Evolutionary conservation across 2,329 filamentous ascomycete genomes (phyloP), one percentile per base, ranked within the genome.

Genomic region (Colletotrichum falcatum): DNA sequence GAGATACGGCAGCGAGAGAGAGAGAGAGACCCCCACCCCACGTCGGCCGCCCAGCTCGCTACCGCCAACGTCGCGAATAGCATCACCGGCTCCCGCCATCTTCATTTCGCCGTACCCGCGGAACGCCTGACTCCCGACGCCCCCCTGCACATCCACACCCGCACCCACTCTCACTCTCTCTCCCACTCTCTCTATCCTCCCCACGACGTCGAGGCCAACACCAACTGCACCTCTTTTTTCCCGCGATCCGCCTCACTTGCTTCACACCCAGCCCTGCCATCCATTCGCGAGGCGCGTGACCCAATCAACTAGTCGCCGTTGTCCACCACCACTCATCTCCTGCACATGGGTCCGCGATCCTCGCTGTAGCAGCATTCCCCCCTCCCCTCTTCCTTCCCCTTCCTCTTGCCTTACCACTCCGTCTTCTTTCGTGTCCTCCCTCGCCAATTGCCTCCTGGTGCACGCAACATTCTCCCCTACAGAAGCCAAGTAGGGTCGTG

Each of bases 331-430:
- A 58, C 26, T 51, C 56, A 20, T 33, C 56, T 44, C 23, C 63
- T 58, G 63, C 67, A 70, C 67, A 70, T 70, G 67, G 63, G 67
- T 70, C 67, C 63, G 63, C 67, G 63, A 67, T 66, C n/a, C 48
- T 67, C 67, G 51, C 44, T 51, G 63, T 23, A 61, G 63, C 61
- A 51, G 44, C 49, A 44, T 66, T 26, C 26, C 63, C 62, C 62
- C 37, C 23, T 42, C 9, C 44, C 39, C 18, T 12, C 7, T 44
- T 35, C 51, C 56, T 42, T 69, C 51, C 51, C 44, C 55, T 20
- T 61, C 44, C 55, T 33, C 54, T n/a, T 65, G 42, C 51, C 8
- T 63, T 53, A 44, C 55, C 54, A n/a, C 39, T 39, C 59, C 33
- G 30, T 56, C 35, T 37, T 48, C 23, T 12, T 23, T 42, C 55